These are phyloP conservation scores for Heliamphora pulchella DNA, from an alignment of 179 eudicot genomes.

Conservation along the genomic window DNA sequence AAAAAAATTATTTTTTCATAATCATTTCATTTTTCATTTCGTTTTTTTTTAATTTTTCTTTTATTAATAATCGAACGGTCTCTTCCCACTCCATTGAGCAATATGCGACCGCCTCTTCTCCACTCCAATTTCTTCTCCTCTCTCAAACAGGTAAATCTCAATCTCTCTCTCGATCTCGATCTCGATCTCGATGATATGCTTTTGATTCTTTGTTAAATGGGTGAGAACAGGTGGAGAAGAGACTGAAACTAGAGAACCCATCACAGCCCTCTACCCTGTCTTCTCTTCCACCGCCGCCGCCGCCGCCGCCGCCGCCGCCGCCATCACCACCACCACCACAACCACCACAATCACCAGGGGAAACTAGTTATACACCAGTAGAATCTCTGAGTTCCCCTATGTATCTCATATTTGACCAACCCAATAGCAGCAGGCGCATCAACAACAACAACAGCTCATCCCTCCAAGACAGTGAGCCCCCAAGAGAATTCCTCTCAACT, in stretches of 20 bases:
- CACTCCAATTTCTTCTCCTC: constrained; percentile 65
- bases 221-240: constrained; percentile 60
- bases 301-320: background rate
- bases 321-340: background rate
- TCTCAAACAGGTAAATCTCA: constrained; percentile 44
- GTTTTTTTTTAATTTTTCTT: too few species aligned
- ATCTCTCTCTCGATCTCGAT: background rate
- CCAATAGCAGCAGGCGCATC: constrained; percentile 19
- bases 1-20: too few species aligned
- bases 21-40: too few species aligned
- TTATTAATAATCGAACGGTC: too few species aligned
- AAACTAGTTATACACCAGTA: constrained; percentile 11
- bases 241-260: constrained; percentile 54
- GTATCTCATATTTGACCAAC: constrained; percentile 31
- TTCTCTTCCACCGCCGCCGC: constrained; percentile 13
- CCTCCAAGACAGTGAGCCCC: constrained; percentile 47
- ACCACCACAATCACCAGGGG: background rate
- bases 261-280: constrained; percentile 12
- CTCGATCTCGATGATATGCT: background rate
- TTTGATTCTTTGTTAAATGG: background rate
- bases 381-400: constrained; percentile 64
- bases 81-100: background rate
- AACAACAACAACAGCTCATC: constrained; percentile 22
- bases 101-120: constrained; percentile 21
- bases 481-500: constrained; percentile 51